Conservation (phyloP, 768 basidiomycete genomes). For the Botryobasidium botryosum region DNA sequence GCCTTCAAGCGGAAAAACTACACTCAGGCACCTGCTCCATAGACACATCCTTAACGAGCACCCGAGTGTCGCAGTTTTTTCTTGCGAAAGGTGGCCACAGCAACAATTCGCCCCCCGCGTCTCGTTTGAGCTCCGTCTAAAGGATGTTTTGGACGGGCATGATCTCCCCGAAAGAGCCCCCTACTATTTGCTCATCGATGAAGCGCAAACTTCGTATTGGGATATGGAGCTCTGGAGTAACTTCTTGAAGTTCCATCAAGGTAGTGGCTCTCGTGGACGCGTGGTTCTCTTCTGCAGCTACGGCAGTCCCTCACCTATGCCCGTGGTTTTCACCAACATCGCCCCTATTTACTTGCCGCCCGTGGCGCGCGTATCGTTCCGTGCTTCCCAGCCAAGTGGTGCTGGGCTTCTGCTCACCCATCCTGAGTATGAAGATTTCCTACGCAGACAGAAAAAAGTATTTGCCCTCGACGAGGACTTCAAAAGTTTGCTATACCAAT, state of each 20-base stretch:
- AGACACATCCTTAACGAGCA: background rate
- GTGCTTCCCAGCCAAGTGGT: background rate
- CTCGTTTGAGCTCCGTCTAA: background rate
- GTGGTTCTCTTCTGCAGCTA: constrained; percentile 1
- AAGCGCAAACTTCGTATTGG: background rate
- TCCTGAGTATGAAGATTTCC: constrained; percentile 1
- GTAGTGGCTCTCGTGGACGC: background rate
- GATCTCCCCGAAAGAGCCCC: background rate
- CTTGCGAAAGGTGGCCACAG: background rate
- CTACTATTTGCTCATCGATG: background rate
- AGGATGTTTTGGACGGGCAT: background rate
- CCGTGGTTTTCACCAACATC: background rate
- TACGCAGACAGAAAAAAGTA: background rate
- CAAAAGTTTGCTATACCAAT: background rate
- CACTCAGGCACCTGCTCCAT: background rate
- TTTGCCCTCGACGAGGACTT: background rate
- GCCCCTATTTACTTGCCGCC: background rate
- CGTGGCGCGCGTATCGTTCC: background rate
- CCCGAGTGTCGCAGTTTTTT: background rate
- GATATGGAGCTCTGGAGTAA: background rate
- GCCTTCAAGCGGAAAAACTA: background rate
- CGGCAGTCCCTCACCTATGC: background rate
- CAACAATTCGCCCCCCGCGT: background rate
- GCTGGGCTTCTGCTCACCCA: background rate
- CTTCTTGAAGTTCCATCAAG: background rate